phyloP scores from a whole-genome alignment of 192 early-diverging fungal genomes.

The Backusella tuberculispora region DNA sequence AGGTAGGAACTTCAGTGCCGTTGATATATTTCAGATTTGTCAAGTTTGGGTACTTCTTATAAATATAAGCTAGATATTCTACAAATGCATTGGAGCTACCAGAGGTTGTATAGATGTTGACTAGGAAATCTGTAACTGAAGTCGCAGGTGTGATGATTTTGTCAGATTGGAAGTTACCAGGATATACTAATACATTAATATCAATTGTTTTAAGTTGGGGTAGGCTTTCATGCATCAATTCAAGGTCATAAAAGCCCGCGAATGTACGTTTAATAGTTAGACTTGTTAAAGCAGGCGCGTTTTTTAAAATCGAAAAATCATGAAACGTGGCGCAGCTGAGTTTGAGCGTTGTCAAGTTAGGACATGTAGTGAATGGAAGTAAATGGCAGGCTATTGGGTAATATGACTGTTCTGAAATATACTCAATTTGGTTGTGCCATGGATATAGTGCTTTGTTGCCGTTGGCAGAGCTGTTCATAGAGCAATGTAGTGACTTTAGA shows the following conservation, averaged over 20 bases:
- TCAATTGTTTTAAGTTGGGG: background rate
- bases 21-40: background rate
- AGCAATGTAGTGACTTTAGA: background rate
- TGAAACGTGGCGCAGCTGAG: background rate
- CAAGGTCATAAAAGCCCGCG: background rate
- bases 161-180: background rate
- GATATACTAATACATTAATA: background rate
- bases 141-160: background rate
- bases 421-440: background rate
- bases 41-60: background rate
- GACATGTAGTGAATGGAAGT: background rate
- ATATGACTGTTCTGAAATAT: background rate
- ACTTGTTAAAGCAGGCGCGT: background rate
- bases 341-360: background rate
- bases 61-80: background rate
- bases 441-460: background rate
- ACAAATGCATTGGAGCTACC: background rate
- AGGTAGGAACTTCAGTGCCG: background rate
- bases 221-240: background rate
- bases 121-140: background rate
- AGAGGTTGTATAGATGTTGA: too few relatives aligned
- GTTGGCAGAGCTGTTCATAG: background rate
- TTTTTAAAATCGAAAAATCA: background rate
- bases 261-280: background rate
- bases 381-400: background rate